Evolutionary conservation across 2,329 filamentous ascomycete species (phyloP), one percentile per base, ranked within the genome.

Genomic region (Alternaria incomplexa): DNA sequence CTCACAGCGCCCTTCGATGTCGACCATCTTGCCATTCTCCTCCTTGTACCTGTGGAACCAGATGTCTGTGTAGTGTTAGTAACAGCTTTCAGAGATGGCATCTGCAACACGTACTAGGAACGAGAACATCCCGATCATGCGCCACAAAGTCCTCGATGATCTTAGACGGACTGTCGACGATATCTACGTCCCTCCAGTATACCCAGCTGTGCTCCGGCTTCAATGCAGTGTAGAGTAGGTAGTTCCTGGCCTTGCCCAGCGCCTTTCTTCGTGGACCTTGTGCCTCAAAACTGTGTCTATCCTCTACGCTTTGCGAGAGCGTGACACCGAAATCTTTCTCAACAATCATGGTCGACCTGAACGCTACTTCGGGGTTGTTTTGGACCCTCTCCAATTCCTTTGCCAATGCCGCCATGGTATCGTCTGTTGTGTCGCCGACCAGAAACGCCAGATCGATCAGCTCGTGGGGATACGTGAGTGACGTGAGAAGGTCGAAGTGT

Each of bases 131-230:
- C 76, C 90, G 90, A 79, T 99, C 92, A 76, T 98, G 96, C 20
- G 93, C 92, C 73, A 97, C 91, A 72, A 99, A 96, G 75, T 99
- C 96, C 82, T 99, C 94, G 32, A 99, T 85, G 64, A 99, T 96
- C 76, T 88, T 90, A 67, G 87, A 86, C 2, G 95, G 93, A 78
- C 91, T 97, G 77, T 99, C 94, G 50, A 92, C 89, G 72, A 99
- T 97, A 80, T 99, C 96, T 53, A 97, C 94, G 79, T 99, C 96
- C 63, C 96, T 89, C 96, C 96, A 99, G 81, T 97, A 98, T 9
- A 98, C 94, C 96, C 96, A 99, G 9, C 93, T 95, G 79, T 99
- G 96, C 65, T 98, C 93, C 0, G 93, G 89, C 83, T 96, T 97
- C 73, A 99, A 79, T 4, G 96, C 91, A 0, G 93, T 86, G 30